Base-by-base conservation (phyloP, 352 stramenopile genomes). In the Ophiocytium majus region DNA sequence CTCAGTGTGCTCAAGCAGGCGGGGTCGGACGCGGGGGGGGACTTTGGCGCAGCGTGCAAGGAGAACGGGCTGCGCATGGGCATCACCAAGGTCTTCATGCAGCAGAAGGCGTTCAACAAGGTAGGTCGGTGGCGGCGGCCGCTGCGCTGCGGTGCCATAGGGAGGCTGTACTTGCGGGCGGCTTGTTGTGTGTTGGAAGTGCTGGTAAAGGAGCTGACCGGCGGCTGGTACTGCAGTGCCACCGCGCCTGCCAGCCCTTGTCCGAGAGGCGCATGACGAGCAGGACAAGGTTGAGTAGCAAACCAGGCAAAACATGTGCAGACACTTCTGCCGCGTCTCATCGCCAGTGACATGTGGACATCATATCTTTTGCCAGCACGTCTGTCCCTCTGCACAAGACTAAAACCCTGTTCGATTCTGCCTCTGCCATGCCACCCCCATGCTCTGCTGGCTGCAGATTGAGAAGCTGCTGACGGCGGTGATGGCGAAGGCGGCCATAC, bases 1-100 rank as follows among this genome's bases (percentile, higher is more conserved):
- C 43, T 85, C 23, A 80, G 71, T 14, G 84, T 88, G 64, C 63
- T 88, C 10, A 37, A 35, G 50, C n/a, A 9, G 33, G 79, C 71
- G 9, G 14, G 43, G 5, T 5, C 43, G 43, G 84, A 88, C 32
- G 66, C 14, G 5, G 10, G 35, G 14, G 66, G 79, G 36, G 49
- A 85, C n/a, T 88, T 88, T 82, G 71, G 75, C 66, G 37, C 50
- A 9, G 50, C 83, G 75, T 88, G 84, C 80, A 57, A 66, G 17
- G 84, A 89, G 50, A 80, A 85, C 49, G 85, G 85, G 0, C 82
- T 89, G 80, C 85, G 88, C 63, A 83, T 89, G 66, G 85, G 85
- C 0, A 71, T 86, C 5, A 87, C 82, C 28, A 89, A 89, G 79
- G 85, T 89, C 28, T 89, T 89, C 82, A 88, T 89, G 74, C 85